These are phyloP conservation scores for Wickerhamiella lipophila DNA, from an alignment of 805 yeast species.

Conservation along the genomic window DNA sequence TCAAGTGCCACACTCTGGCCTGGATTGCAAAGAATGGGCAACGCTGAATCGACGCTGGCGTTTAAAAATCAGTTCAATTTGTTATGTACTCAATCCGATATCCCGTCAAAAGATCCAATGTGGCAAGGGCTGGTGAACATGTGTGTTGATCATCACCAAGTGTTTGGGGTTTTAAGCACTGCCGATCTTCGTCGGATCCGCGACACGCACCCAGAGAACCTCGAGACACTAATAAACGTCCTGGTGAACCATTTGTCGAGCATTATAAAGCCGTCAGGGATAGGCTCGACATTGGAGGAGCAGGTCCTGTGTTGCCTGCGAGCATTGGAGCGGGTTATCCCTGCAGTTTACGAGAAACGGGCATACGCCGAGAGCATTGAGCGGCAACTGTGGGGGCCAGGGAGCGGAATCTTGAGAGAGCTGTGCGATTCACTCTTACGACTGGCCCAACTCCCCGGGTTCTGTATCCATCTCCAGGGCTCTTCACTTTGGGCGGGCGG, in stretches of 20 bases:
- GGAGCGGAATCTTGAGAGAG: constrained; percentile 12
- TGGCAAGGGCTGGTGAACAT: constrained; percentile 34
- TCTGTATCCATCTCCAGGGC: constrained; percentile 34
- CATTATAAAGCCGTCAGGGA: constrained; percentile 23
- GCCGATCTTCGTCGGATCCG: constrained; percentile 48
- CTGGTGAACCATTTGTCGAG: constrained; percentile 29
- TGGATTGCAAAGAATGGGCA: constrained; percentile 65
- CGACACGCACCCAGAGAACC: constrained; percentile 44
- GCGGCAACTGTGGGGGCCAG: background rate
- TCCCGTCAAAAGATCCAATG: constrained; percentile 28
- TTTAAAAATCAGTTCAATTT: constrained; percentile 49
- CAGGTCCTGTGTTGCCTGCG: constrained; percentile 50
- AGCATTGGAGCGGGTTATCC: constrained; percentile 50
- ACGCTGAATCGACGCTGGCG: constrained; percentile 53
- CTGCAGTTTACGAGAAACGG: constrained; percentile 50
- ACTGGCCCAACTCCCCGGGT: constrained; percentile 44
- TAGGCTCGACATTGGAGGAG: constrained; percentile 24
- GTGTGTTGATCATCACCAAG: constrained; percentile 43
- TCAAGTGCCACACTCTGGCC: too few relatives aligned
- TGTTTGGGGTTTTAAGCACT: constrained; percentile 44
- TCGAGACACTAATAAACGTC: constrained; percentile 39
- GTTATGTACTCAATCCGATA: constrained; percentile 29
- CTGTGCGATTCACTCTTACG: constrained; percentile 32
- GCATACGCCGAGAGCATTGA: constrained; percentile 9
- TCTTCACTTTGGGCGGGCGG: constrained; percentile 66